These are phyloP conservation scores for Sparassis latifolia DNA, from an alignment of 1,284 basidiomycete species.

Conservation along the genomic window DNA sequence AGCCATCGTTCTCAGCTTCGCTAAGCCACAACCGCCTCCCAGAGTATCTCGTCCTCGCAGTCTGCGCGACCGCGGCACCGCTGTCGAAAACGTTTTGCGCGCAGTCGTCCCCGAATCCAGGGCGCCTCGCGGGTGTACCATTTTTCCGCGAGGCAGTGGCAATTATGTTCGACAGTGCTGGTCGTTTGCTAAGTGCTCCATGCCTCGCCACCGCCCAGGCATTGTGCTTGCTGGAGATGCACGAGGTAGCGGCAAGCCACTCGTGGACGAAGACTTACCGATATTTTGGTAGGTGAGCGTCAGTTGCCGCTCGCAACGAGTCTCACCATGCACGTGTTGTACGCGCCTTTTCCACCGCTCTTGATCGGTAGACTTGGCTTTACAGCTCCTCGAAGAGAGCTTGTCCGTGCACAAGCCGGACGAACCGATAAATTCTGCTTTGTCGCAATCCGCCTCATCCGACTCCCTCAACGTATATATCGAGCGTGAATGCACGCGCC, in stretches of 20 bases:
- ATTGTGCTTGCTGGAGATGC: slow-evolving; percentile 61
- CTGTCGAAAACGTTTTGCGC: slow-evolving; percentile 61
- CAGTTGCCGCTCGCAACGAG: slow-evolving; percentile 2
- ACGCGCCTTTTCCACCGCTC: not conserved
- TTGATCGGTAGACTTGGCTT: slow-evolving; percentile 32
- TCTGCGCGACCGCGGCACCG: slow-evolving; percentile 72
- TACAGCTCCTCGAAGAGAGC: slow-evolving; percentile 60
- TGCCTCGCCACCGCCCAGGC: slow-evolving; percentile 62
- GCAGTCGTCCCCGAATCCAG: slow-evolving; percentile 36
- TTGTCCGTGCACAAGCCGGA: slow-evolving; percentile 58
- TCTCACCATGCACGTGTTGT: not conserved
- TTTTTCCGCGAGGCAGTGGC: slow-evolving; percentile 65
- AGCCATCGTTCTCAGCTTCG: slow-evolving; percentile 61
- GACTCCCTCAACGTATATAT: slow-evolving; percentile 53
- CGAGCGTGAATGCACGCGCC: slow-evolving; percentile 64
- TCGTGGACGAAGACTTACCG: slow-evolving; percentile 30
- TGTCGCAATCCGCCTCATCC: slow-evolving; percentile 37
- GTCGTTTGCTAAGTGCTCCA: slow-evolving; percentile 50
- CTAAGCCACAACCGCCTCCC: slow-evolving; percentile 62
- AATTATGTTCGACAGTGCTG: slow-evolving; percentile 62
- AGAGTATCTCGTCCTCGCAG: slow-evolving; percentile 57
- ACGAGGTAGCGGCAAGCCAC: slow-evolving; percentile 47
- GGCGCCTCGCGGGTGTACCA: slow-evolving; percentile 60
- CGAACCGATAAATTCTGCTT: slow-evolving; percentile 43
- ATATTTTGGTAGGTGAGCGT: slow-evolving; percentile 27